Conservation (phyloP, 345 rosid genomes). For the Citrus medica region DNA sequence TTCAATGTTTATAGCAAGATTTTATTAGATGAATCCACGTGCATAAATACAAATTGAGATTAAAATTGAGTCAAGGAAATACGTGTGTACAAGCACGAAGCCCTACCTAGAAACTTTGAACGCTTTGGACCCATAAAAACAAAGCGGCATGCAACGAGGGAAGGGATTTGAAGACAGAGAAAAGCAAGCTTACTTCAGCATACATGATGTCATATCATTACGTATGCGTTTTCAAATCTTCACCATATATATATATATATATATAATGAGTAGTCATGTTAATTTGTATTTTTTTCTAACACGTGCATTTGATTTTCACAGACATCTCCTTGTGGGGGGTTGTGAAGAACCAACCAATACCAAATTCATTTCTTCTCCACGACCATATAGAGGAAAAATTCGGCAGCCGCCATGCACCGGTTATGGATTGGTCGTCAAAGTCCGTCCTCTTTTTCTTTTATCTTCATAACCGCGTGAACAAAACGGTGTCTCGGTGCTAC, state of each 20-base stretch:
- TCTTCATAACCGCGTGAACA: background rate
- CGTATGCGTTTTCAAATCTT: background rate
- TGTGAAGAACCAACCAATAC: no score
- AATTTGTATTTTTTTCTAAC: background rate
- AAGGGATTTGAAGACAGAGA: no score
- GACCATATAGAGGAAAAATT: background rate
- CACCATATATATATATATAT: no score
- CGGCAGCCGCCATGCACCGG: background rate
- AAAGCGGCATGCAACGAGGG: no score
- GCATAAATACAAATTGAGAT: no score
- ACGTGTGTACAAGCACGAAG: background rate
- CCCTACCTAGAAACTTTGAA: background rate
- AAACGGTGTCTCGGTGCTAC: background rate
- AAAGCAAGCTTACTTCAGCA: background rate
- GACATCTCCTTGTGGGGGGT: background rate
- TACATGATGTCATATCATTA: background rate
- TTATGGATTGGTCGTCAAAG: background rate
- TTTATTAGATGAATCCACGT: background rate
- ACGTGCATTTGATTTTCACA: constrained; percentile 18
- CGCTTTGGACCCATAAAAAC: background rate
- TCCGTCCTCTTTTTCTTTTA: background rate
- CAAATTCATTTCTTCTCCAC: no score
- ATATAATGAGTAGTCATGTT: no score
- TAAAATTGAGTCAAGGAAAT: background rate
- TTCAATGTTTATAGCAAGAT: no score